Conservation (phyloP, 1,284 basidiomycete species). For the Coriolopsis trogii region DNA sequence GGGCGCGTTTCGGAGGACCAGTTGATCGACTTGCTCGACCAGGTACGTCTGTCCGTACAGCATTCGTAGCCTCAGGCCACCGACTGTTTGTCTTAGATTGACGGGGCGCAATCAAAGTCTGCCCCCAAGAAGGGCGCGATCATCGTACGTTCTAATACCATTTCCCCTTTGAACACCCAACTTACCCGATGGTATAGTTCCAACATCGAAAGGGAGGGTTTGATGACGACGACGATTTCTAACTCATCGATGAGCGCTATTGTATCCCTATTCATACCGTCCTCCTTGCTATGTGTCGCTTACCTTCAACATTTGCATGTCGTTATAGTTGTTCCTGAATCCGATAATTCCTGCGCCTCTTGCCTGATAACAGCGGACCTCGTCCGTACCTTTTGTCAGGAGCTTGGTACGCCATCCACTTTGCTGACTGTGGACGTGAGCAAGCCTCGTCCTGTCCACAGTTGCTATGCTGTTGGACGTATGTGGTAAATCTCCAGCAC, state of each 20-base stretch:
- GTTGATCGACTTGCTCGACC: conserved; percentile 90
- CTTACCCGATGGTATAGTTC: conserved; percentile 50
- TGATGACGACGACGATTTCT: conserved; percentile 74
- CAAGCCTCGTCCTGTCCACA: too few species aligned
- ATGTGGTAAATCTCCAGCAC: too few species aligned
- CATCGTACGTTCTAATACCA: conserved; percentile 52
- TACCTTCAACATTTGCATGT: too few species aligned
- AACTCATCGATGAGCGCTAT: neutral
- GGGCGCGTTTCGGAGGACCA: conserved; percentile 87
- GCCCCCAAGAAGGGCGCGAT: conserved; percentile 65
- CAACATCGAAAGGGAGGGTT: conserved; percentile 68
- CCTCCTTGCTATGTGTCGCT: neutral
- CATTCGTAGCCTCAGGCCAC: neutral
- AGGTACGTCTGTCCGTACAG: conserved; percentile 54
- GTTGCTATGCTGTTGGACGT: too few species aligned
- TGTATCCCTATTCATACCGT: neutral
- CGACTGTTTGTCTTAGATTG: conserved; percentile 50
- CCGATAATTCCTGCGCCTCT: too few species aligned
- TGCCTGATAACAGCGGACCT: too few species aligned
- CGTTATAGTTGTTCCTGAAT: neutral
- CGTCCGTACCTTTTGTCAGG: too few species aligned
- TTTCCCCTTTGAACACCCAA: neutral
- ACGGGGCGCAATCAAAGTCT: conserved; percentile 60
- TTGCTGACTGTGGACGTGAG: too few species aligned
- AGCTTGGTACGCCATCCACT: too few species aligned